Percentiles rank a stretch among this genome's conserved stretches.
Conservation (phyloP, 2,329 filamentous ascomycete genomes). For the Sporothrix pseudoabietina region DNA sequence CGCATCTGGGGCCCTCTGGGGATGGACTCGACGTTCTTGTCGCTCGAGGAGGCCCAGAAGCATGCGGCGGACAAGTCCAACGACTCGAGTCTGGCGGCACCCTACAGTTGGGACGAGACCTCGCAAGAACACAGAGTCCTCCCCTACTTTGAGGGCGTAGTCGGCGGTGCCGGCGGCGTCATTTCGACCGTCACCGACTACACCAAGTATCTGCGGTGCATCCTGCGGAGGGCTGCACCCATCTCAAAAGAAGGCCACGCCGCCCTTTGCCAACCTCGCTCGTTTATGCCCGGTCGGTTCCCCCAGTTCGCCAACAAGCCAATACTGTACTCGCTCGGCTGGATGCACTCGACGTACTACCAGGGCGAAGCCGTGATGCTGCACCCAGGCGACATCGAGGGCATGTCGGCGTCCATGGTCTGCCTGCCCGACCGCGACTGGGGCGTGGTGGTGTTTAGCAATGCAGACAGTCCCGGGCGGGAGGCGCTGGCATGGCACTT, state of each 20-base stretch:
- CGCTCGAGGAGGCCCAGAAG: background rate
- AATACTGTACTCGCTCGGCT: background rate
- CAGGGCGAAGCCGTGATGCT: background rate
- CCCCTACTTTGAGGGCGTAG: background rate
- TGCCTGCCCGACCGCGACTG: background rate
- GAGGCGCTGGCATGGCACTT: background rate
- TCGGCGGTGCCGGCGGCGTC: background rate
- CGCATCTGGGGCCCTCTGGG: background rate
- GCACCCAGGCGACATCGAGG: constrained; percentile 2
- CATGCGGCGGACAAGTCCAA: background rate
- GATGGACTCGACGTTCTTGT: background rate
- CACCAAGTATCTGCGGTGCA: background rate
- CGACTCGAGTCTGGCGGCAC: background rate
- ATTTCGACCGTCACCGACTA: background rate
- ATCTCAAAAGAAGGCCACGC: background rate
- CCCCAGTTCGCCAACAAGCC: background rate
- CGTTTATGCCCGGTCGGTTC: background rate
- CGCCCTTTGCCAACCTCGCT: background rate
- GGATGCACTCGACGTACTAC: background rate
- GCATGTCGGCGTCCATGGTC: background rate
- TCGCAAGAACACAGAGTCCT: background rate
- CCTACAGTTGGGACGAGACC: background rate
- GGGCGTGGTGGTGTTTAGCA: background rate
- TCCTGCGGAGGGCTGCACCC: background rate
- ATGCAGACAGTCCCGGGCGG: background rate